Conservation (phyloP, 305 asterid genomes). For the Solanum hybrid region DNA sequence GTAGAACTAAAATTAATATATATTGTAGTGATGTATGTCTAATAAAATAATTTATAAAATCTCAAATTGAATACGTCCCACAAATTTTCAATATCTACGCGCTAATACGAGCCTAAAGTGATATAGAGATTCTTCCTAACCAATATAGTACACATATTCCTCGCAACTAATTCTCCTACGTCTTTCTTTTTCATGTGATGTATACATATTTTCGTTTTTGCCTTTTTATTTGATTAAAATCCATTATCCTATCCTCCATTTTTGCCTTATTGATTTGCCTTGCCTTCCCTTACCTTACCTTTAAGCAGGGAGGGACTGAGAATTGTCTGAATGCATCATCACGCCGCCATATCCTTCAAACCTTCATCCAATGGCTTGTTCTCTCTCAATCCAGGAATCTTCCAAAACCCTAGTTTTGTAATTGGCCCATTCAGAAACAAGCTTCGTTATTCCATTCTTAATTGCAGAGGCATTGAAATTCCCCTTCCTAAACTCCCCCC, state of each 20-base stretch:
- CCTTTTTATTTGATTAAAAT: neutral
- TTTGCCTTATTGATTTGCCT: neutral
- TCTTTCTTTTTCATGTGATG: neutral
- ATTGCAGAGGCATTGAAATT: slow-evolving; percentile 37
- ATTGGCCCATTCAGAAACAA: neutral
- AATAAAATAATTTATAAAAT: no score
- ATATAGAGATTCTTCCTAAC: neutral
- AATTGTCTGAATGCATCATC: slow-evolving; percentile 52
- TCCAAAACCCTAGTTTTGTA: slow-evolving; percentile 41
- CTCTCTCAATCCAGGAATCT: slow-evolving; percentile 18
- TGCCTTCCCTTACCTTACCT: neutral
- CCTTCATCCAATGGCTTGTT: slow-evolving; percentile 25
- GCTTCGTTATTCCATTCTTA: slow-evolving; percentile 19
- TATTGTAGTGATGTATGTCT: no score
- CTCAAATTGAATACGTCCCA: no score
- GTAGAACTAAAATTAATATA: no score
- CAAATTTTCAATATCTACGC: no score
- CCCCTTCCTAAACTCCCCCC: slow-evolving; percentile 33
- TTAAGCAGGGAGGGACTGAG: neutral
- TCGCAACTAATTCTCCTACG: neutral
- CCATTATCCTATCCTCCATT: neutral
- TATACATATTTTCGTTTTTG: neutral
- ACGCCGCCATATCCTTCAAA: slow-evolving; percentile 33
- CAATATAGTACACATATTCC: no score
- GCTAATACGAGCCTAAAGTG: no score